These are phyloP conservation scores for Colletotrichum destructivum DNA, from an alignment of 2,329 filamentous ascomycete species.

Conservation along the genomic window DNA sequence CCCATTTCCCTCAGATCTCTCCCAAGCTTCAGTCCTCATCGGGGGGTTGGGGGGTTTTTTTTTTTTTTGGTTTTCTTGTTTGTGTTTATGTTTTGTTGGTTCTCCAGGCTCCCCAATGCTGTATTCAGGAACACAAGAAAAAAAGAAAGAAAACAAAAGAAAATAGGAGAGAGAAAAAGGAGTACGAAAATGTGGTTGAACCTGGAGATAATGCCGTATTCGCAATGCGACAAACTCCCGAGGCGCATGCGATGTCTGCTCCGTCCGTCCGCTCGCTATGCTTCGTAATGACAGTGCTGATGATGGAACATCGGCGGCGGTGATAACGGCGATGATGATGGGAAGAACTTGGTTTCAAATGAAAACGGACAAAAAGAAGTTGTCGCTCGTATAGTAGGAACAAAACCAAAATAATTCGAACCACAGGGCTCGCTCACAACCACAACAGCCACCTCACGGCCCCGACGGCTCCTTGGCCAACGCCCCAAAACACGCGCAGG, in stretches of 20 bases:
- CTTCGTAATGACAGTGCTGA: slow-evolving; percentile 32
- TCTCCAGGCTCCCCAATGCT: neutral
- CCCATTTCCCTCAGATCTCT: neutral
- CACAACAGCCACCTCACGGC: slow-evolving; percentile 87
- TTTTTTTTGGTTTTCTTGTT: no score
- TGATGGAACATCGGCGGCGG: neutral
- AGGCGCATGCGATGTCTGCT: slow-evolving; percentile 22
- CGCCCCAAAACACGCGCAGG: slow-evolving; percentile 74
- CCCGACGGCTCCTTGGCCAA: slow-evolving; percentile 71
- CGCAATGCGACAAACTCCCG: neutral
- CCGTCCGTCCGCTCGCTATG: slow-evolving; percentile 31
- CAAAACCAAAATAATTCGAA: neutral
- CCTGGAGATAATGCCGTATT: neutral
- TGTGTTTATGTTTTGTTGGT: neutral
- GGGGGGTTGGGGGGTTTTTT: no score
- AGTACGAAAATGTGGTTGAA: neutral
- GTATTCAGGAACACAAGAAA: slow-evolving; percentile 3
- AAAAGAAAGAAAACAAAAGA: neutral
- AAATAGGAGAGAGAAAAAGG: neutral
- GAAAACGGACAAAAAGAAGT: neutral
- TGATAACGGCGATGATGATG: neutral
- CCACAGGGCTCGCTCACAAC: slow-evolving; percentile 64
- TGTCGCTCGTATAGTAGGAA: neutral
- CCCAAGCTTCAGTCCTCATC: neutral
- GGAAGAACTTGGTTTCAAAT: neutral